These are phyloP conservation scores for Tricholoma terreum DNA, from an alignment of 768 basidiomycete species.

Conservation along the genomic window DNA sequence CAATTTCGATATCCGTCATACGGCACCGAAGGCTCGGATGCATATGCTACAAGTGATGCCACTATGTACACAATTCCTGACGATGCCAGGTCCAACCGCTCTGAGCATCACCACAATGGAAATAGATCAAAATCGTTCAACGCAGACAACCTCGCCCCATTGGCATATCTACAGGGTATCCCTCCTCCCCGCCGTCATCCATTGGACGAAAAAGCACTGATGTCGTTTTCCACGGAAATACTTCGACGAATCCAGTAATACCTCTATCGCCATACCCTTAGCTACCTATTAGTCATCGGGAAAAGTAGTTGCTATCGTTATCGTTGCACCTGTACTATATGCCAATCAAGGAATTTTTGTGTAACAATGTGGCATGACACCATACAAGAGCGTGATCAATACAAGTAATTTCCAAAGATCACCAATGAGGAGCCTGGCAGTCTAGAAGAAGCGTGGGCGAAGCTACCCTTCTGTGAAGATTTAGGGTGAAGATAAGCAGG, in stretches of 20 bases:
- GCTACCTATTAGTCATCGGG: too few species aligned
- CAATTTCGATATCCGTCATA: neutral
- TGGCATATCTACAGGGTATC: conserved; percentile 58
- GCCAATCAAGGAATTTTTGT: too few species aligned
- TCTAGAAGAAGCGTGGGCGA: neutral
- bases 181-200: conserved; percentile 65
- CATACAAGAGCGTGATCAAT: too few species aligned
- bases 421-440: too few species aligned
- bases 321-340: too few species aligned
- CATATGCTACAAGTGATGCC: too few species aligned
- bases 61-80: neutral
- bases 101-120: neutral
- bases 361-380: too few species aligned
- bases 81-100: neutral
- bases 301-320: neutral
- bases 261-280: neutral
- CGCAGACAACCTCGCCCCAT: conserved; percentile 49
- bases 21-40: neutral
- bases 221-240: conserved; percentile 44
- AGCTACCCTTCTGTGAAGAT: neutral
- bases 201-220: conserved; percentile 67
- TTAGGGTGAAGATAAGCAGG: neutral
- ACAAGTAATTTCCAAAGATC: too few species aligned
- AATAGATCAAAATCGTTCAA: neutral
- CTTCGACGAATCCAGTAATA: neutral